Percentiles rank a stretch among this genome's conserved stretches.
Evolutionary conservation across 345 rosid species (phyloP).

Genomic region (Citrus unshiu): DNA sequence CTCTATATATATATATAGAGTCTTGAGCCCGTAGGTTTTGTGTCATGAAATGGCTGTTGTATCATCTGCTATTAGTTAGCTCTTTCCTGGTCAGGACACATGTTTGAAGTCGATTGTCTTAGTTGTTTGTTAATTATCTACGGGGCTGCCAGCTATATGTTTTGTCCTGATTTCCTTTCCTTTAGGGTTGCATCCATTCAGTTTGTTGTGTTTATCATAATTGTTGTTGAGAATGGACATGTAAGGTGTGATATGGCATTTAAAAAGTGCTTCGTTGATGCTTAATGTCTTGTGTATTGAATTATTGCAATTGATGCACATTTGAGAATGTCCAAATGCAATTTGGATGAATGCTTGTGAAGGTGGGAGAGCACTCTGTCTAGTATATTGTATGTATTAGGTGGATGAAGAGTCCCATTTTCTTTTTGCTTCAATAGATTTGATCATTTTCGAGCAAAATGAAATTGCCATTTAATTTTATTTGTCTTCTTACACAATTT

Average conservation of each 20-base stretch:
- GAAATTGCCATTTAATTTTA: not conserved
- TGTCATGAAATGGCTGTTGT: not conserved
- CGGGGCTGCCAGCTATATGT: not conserved
- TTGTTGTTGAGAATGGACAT: not conserved
- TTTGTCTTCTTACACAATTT: not conserved
- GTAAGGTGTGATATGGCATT: not conserved
- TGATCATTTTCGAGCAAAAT: not conserved
- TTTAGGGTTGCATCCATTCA: not conserved
- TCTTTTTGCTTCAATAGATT: not conserved
- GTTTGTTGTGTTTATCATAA: not conserved
- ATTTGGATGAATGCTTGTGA: not conserved
- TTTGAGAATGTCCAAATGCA: not conserved
- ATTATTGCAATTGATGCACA: not conserved
- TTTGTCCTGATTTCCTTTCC: not conserved
- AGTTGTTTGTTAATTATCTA: not conserved
- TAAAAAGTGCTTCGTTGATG: not conserved
- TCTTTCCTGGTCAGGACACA: not conserved
- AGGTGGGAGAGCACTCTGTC: not conserved
- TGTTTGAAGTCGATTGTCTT: not conserved
- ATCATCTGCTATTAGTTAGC: not conserved
- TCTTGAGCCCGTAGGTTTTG: not conserved
- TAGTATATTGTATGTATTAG: not conserved
- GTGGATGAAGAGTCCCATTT: not conserved
- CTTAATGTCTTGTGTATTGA: not conserved
- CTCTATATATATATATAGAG: not conserved